Percentiles rank a stretch among this genome's conserved stretches.
These are phyloP conservation scores for Ziziphus jujuba DNA, from an alignment of 306 rosid genomes.

Conservation along the genomic window DNA sequence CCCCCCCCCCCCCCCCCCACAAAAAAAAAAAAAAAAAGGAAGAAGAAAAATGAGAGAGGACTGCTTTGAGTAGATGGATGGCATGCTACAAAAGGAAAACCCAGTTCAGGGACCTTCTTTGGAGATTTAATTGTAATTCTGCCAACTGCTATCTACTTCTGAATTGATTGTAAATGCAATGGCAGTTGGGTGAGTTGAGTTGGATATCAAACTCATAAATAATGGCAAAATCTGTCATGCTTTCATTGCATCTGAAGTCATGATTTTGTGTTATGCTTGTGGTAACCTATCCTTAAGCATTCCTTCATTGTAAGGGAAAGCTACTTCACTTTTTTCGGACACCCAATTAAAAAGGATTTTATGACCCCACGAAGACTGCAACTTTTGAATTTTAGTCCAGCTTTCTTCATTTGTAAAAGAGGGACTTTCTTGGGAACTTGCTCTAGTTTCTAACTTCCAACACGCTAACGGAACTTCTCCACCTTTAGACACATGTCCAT, in stretches of 20 bases:
- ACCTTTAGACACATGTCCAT: no score
- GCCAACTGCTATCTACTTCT: constrained; percentile 39
- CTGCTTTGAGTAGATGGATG: not conserved
- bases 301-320: constrained; percentile 7
- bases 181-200: constrained; percentile 25
- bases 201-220: constrained; percentile 18
- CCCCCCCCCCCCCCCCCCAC: no score
- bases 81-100: no score
- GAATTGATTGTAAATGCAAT: constrained; percentile 37
- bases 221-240: constrained; percentile 23
- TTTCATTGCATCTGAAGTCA: constrained; percentile 27
- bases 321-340: not conserved
- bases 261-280: not conserved
- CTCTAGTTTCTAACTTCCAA: no score
- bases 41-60: not conserved
- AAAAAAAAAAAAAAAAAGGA: no score
- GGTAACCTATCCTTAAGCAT: constrained; percentile 11
- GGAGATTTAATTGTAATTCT: constrained; percentile 21
- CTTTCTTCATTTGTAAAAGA: not conserved
- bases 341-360: not conserved
- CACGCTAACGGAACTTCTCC: no score
- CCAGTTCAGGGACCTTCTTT: not conserved
- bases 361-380: not conserved
- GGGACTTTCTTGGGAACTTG: not conserved
- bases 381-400: not conserved